Conservation (phyloP, 169 alveolate species). For the Plasmodium gonderi region DNA sequence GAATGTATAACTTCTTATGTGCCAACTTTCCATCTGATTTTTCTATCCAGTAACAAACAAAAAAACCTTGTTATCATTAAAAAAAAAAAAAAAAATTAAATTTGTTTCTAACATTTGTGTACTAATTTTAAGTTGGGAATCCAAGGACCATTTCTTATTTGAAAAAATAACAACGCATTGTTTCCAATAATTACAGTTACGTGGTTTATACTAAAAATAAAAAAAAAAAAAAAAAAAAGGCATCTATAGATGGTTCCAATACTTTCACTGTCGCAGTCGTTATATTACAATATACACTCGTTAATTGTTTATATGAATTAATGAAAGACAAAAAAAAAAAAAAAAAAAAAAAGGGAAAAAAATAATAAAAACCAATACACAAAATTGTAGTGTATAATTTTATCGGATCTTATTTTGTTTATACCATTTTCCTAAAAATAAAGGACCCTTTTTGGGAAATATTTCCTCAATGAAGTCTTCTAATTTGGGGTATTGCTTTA, state of each 20-base stretch:
- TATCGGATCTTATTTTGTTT: not conserved
- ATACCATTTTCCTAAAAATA: slow-evolving; percentile 89
- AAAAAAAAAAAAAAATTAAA: not conserved
- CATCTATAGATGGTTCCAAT: not conserved
- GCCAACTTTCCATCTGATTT: no score
- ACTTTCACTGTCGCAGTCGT: not conserved
- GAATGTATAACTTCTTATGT: not conserved
- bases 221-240: not conserved
- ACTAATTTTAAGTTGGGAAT: slow-evolving; percentile 94
- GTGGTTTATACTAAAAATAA: slow-evolving; percentile 84
- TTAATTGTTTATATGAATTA: not conserved
- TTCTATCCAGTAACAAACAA: not conserved
- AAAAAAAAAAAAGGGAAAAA: not conserved
- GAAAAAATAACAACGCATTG: slow-evolving; percentile 89
- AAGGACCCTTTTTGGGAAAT: slow-evolving; percentile 90
- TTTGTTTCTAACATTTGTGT: slow-evolving; percentile 89
- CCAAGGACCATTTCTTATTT: slow-evolving; percentile 95
- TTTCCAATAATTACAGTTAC: slow-evolving; percentile 84
- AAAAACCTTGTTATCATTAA: not conserved
- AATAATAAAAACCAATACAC: not conserved
- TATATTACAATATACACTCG: not conserved
- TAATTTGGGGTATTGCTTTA: slow-evolving; percentile 88
- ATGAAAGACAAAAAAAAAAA: not conserved
- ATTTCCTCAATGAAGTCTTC: slow-evolving; percentile 91
- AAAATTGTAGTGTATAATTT: not conserved